These are phyloP conservation scores for Nitzschia putrida DNA, from an alignment of 108 stramenopile genomes.

Conservation along the genomic window DNA sequence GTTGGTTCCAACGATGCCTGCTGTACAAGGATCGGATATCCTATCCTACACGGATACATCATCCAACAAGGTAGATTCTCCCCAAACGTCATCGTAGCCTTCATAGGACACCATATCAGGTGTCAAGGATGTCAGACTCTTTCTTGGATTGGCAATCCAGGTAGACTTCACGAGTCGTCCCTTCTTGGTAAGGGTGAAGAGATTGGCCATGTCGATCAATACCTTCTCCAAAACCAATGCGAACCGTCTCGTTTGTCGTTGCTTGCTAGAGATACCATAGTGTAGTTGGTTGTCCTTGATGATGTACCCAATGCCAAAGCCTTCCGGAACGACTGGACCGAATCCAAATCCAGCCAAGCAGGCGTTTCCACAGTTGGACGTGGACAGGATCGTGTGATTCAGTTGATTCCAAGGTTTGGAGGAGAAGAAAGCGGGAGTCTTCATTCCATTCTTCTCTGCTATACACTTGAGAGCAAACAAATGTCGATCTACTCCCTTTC, in stretches of 20 bases:
- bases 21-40: too few species aligned
- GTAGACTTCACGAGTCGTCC: constrained; percentile 8
- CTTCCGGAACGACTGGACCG: constrained; percentile 78
- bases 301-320: constrained; percentile 86
- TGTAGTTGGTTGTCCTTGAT: constrained; percentile 77
- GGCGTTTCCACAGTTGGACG: constrained; percentile 89
- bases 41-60: not conserved
- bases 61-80: constrained; percentile 12
- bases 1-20: too few species aligned
- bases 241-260: constrained; percentile 79
- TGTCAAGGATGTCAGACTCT: not conserved
- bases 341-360: constrained; percentile 78
- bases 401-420: constrained; percentile 66
- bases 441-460: constrained; percentile 61
- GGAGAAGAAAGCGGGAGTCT: constrained; percentile 71
- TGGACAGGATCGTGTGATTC: constrained; percentile 83
- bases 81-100: constrained; percentile 40
- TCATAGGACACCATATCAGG: constrained; percentile 15
- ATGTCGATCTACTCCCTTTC: constrained; percentile 81
- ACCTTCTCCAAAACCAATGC: constrained; percentile 52
- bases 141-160: not conserved
- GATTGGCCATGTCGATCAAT: constrained; percentile 27
- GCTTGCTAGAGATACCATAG: constrained; percentile 77
- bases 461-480: constrained; percentile 83
- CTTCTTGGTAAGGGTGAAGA: not conserved